A percentile compares a stretch with the other conserved stretches of the same genome.
These are phyloP conservation scores for Xylariaceae sp. DNA, from an alignment of 2,329 filamentous ascomycete species.

Conservation along the genomic window DNA sequence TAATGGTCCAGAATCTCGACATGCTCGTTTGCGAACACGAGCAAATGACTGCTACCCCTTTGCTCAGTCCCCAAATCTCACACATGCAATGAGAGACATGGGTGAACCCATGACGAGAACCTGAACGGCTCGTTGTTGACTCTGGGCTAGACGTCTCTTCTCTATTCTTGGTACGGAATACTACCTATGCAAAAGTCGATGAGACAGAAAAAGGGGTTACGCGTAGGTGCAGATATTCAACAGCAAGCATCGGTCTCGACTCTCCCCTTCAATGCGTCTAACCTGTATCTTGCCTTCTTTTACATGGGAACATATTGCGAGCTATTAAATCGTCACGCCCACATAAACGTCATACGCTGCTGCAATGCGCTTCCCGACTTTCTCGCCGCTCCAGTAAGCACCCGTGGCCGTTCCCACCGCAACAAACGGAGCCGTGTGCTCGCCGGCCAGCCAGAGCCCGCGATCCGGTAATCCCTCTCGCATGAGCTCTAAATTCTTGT, in stretches of 20 bases:
- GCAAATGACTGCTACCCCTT: not conserved
- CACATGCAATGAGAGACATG: not conserved
- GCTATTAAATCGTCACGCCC: conserved; percentile 11
- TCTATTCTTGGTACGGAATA: too few species aligned
- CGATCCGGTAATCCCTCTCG: conserved; percentile 57
- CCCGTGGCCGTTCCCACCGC: conserved; percentile 84
- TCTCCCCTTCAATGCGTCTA: not conserved
- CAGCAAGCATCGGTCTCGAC: too few species aligned
- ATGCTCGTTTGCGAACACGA: not conserved
- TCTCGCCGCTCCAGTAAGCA: conserved; percentile 87
- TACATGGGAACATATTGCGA: not conserved
- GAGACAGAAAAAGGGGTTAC: too few species aligned
- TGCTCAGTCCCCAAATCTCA: not conserved
- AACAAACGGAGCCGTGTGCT: conserved; percentile 87
- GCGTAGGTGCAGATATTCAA: too few species aligned
- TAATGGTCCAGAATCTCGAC: too few species aligned
- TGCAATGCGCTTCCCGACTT: conserved; percentile 61
- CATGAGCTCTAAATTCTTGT: conserved; percentile 64
- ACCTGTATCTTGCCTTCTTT: not conserved
- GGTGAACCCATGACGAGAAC: too few species aligned
- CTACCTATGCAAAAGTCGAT: too few species aligned
- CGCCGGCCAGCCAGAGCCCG: conserved; percentile 80
- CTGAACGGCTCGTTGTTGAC: too few species aligned
- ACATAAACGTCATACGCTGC: conserved; percentile 44
- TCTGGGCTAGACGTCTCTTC: too few species aligned